A percentile compares a stretch with the other conserved stretches of the same genome.
Conservation (phyloP, 2,329 filamentous ascomycete genomes). For the Talaromyces sp. region DNA sequence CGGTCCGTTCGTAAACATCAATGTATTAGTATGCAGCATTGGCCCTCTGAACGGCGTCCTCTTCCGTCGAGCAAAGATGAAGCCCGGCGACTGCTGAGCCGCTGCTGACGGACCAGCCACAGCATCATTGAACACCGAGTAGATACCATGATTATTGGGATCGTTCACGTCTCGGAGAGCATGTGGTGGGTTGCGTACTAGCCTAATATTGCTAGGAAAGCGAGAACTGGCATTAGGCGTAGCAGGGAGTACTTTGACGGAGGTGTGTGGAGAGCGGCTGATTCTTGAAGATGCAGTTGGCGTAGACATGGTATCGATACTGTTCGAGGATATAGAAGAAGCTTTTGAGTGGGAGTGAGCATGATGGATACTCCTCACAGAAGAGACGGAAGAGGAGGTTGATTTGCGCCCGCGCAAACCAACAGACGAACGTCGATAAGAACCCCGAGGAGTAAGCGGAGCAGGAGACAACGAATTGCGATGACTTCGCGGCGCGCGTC, state of each 20-base stretch:
- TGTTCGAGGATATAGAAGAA: constrained; percentile 82
- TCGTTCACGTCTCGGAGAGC: constrained; percentile 28
- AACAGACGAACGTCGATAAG: constrained; percentile 74
- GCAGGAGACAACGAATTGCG: constrained; percentile 81
- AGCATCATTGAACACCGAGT: constrained; percentile 38
- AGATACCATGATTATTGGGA: constrained; percentile 23
- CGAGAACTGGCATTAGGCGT: constrained; percentile 68
- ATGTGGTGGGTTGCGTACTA: constrained; percentile 59
- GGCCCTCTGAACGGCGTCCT: constrained; percentile 46
- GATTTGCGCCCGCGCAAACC: constrained; percentile 90
- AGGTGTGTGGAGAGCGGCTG: constrained; percentile 76
- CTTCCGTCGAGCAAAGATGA: constrained; percentile 47
- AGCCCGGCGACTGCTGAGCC: constrained; percentile 40
- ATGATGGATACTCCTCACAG: constrained; percentile 84
- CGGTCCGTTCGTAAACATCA: constrained; percentile 33
- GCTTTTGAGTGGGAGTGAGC: constrained; percentile 90
- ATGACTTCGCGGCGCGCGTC: constrained; percentile 37
- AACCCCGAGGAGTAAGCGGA: constrained; percentile 82
- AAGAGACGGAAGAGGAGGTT: constrained; percentile 91
- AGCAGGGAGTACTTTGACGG: constrained; percentile 89
- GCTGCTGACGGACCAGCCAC: constrained; percentile 36
- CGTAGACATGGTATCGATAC: constrained; percentile 64
- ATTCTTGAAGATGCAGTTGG: constrained; percentile 63
- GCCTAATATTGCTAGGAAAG: constrained; percentile 81
- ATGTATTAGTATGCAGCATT: constrained; percentile 39